A percentile compares a stretch with the other conserved stretches of the same genome.
phyloP scores from a whole-genome alignment of 129 eudicot species.

The Tagetes patula region DNA sequence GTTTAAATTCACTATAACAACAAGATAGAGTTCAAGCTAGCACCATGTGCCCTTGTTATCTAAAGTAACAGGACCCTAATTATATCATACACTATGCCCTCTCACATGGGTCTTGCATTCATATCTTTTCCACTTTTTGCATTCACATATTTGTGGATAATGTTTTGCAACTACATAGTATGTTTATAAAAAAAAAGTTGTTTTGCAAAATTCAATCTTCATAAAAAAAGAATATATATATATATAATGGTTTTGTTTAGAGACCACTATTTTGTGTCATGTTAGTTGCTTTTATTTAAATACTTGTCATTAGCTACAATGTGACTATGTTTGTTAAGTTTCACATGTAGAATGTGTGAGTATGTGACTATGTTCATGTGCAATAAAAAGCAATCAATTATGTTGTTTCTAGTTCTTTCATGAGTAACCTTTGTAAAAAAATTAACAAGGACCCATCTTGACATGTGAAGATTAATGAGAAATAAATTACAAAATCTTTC shows the following conservation, averaged over 20 bases:
- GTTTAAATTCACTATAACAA: constrained; percentile 15
- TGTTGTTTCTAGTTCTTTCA: constrained; percentile 11
- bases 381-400: constrained; percentile 18
- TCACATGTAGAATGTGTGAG: constrained; percentile 18
- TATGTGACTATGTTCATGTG: constrained; percentile 10
- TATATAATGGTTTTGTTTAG: constrained; percentile 1
- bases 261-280: constrained; percentile 14
- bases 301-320: constrained; percentile 27
- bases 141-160: constrained; percentile 14
- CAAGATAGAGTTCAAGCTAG: constrained; percentile 29
- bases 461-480: constrained; percentile 7
- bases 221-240: constrained; percentile 8
- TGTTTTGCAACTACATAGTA: background rate
- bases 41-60: constrained; percentile 41
- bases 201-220: background rate
- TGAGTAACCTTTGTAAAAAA: background rate
- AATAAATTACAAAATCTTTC: background rate
- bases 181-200: background rate
- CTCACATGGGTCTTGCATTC: constrained; percentile 41
- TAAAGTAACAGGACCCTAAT: constrained; percentile 24
- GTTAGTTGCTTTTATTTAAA: constrained; percentile 23
- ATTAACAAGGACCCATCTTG: constrained; percentile 3
- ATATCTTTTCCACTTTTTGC: constrained; percentile 29
- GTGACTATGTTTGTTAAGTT: constrained; percentile 31
- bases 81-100: constrained; percentile 20